Percentiles rank a stretch among this genome's conserved stretches.
phyloP scores from a whole-genome alignment of 2,329 filamentous ascomycete species.

The Cercospora zeae-maydis region DNA sequence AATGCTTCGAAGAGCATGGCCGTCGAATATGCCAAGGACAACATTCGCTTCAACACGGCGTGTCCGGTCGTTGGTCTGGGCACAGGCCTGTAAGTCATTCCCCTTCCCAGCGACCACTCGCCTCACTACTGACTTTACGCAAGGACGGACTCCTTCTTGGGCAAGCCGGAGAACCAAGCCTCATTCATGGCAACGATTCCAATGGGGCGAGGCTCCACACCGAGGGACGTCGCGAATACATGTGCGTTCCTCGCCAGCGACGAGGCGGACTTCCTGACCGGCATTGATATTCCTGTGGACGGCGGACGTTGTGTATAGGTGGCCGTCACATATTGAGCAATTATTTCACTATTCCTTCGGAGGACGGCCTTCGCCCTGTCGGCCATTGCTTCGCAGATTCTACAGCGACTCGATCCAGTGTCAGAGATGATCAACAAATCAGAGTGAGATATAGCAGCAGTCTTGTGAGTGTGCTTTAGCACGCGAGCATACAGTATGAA shows the following conservation, averaged over 20 bases:
- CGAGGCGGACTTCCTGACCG: slow-evolving; percentile 68
- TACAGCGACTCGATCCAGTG: no score
- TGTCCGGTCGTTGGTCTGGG: slow-evolving; percentile 44
- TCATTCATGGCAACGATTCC: slow-evolving; percentile 55
- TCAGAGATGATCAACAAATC: no score
- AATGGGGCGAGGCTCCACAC: slow-evolving; percentile 54
- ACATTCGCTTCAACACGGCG: slow-evolving; percentile 70
- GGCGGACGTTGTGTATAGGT: slow-evolving; percentile 48
- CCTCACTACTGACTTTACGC: background rate
- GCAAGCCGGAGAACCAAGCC: slow-evolving; percentile 59
- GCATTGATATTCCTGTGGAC: slow-evolving; percentile 65
- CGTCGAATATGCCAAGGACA: slow-evolving; percentile 67
- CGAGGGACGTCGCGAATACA: slow-evolving; percentile 66
- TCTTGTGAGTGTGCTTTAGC: no score
- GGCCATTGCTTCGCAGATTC: no score
- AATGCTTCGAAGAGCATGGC: slow-evolving; percentile 64
- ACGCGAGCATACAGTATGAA: no score
- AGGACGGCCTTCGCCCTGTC: no score
- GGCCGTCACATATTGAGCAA: background rate
- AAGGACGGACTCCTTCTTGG: slow-evolving; percentile 47
- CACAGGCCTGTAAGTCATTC: slow-evolving; percentile 33
- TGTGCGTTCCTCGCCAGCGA: slow-evolving; percentile 68
- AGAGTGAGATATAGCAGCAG: no score
- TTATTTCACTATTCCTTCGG: background rate
- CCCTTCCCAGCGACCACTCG: slow-evolving; percentile 44